Conservation (phyloP, 306 rosid genomes). For the Glycine tomentella region DNA sequence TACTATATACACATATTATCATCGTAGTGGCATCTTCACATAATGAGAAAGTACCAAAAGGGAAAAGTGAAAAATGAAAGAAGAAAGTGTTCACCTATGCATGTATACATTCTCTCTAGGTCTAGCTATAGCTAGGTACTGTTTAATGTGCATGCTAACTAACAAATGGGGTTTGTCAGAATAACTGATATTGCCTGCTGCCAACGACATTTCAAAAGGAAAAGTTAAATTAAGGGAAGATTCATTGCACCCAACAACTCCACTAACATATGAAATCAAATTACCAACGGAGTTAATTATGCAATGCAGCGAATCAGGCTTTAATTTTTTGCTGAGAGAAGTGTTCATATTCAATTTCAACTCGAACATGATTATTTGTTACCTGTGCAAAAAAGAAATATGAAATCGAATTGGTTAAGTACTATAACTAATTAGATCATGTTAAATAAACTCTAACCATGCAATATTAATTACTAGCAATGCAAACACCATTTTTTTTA, state of each 20-base stretch:
- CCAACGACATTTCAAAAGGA: background rate
- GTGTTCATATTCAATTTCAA: no score
- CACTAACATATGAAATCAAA: background rate
- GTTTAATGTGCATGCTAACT: constrained; percentile 37
- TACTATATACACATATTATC: background rate
- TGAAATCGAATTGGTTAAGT: background rate
- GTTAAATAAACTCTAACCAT: constrained; percentile 25
- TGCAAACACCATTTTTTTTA: no score
- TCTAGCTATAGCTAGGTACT: constrained; percentile 20
- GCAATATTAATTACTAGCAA: background rate
- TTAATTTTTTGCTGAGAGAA: no score
- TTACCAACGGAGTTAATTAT: no score
- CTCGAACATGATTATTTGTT: no score
- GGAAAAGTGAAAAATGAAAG: constrained; percentile 40
- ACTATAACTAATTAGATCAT: background rate
- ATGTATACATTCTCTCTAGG: constrained; percentile 40
- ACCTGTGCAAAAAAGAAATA: background rate
- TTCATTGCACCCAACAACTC: constrained; percentile 11
- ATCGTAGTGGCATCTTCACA: constrained; percentile 47
- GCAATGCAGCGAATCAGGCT: no score
- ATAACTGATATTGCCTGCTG: constrained; percentile 35
- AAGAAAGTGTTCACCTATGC: constrained; percentile 32
- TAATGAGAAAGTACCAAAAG: constrained; percentile 28
- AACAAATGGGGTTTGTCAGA: constrained; percentile 41
- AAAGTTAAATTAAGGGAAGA: constrained; percentile 13